Evolutionary conservation across 2,329 filamentous ascomycete genomes (phyloP), one percentile per base, ranked within the genome.

Genomic region (Stagonosporopsis cucurbitacearum): DNA sequence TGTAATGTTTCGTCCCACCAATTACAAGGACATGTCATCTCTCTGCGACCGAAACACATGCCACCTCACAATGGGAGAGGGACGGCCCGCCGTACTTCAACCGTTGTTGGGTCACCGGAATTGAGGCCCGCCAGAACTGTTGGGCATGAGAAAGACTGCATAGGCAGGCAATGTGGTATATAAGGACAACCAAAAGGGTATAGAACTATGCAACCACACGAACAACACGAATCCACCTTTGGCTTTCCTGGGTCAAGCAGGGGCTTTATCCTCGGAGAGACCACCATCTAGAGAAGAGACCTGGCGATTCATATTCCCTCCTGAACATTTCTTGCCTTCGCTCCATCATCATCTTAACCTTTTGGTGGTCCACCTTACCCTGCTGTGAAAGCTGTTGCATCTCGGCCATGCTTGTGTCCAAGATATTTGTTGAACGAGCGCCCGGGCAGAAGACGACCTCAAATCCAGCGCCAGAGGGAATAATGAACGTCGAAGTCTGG

Each of bases 401-500:
- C 52, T 74, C 62, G 5, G 69, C 70, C 22, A 65, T 57, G 32
- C 76, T 73, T 6, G 75, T 73, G 15, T 73, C 72, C 23, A 82
- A 65, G 44, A 82, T 82, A 46, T 77, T 79, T 22, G 81, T 82
- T 35, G 79, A 81, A 48, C 79, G 75, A 15, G 78, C 81, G 17
- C 80, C 79, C 13, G 91, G 91, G 72, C 91, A 95, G 73, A 95
- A 91, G 9, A 89, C 82, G 13, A 95, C 82, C 72, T 93, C 86
- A 80, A 90, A 95, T 0, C 90, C 90, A 20, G 88, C 89, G 17
- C 91, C 90, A 30, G 78, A 75, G 3, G 81, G 81, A 30, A 84
- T 81, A 65, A 84, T 83, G 70, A 86, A 85, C 1, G 83, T 84
- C 20, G 81, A 84, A 11, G 77, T 80, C 62, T 83, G 78, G 60